Base-by-base conservation (phyloP, 2,329 filamentous ascomycete species). In the Graphilbum ipis-grandicollis region DNA sequence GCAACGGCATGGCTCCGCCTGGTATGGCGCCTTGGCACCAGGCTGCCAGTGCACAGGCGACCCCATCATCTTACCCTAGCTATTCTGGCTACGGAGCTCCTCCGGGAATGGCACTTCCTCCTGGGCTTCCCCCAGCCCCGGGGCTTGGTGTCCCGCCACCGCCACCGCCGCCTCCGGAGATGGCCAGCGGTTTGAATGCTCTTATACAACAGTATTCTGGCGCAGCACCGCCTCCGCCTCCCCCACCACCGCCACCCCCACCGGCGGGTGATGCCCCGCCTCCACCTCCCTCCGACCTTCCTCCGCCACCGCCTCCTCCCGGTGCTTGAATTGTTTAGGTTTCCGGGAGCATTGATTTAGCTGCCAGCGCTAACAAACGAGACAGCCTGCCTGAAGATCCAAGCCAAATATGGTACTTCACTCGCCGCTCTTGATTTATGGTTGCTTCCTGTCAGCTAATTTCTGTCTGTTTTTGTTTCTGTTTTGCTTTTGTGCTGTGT, bases 141-240 rank as follows among this genome's bases (percentile, higher is more conserved):
- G 49, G 17, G 34, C 47, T 4, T 5, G 6, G 6, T 28, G 26
- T 28, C 5, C 26, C 26, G 26, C 26, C 26, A 5, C 44, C 43
- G 39, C 64, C 61, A 39, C 66, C 66, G 23, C 65, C 70, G 46
- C 65, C 59, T n/a, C n/a, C n/a, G n/a, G n/a, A n/a, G 42, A 57
- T 70, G 19, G 55, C 56, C 31, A 65, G 65, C 41, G 71, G 70
- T 28, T 59, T 78, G 41, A 75, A 67, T 49, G 69, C 71, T 36
- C 60, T 82, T 41, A 75, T 79, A 46, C 71, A 79, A 52, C 74
- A 75, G 49, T 81, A 56, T 34, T 52, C 53, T 25, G 50, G 49
- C 14, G 46, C 46, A 18, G 37, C 36, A 3, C 41, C 39, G 14
- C 39, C 35, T 3, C 45, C 44, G 2, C 37, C 39, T 5, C 39